phyloP scores from a whole-genome alignment of 2,329 filamentous ascomycete genomes.

The Cercospora sp. region DNA sequence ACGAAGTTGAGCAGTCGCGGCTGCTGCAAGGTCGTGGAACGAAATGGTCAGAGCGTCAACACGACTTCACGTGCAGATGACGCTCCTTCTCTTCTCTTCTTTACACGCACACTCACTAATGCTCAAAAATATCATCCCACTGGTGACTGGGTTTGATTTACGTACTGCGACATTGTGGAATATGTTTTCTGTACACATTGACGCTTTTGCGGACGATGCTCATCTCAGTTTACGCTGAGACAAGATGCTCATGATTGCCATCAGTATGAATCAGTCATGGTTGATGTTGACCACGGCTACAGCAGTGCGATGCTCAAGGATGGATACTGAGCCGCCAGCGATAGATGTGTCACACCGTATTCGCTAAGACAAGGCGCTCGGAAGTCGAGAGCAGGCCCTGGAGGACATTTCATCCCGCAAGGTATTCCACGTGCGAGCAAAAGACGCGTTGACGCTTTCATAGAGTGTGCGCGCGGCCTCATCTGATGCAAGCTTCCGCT shows the following conservation, averaged over 20 bases:
- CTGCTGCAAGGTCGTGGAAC: neutral
- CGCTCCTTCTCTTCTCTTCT: neutral
- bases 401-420: neutral
- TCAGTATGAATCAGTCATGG: neutral
- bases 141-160: neutral
- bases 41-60: neutral
- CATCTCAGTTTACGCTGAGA: neutral
- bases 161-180: neutral
- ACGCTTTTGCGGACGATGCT: neutral
- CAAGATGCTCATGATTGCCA: neutral
- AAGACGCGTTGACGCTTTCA: neutral
- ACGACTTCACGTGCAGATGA: slow-evolving; percentile 1
- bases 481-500: neutral
- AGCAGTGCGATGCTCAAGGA: neutral
- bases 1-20: neutral
- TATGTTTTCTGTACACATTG: neutral
- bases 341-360: neutral
- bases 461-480: neutral
- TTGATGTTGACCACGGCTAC: neutral
- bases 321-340: neutral
- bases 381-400: neutral
- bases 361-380: neutral
- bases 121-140: neutral
- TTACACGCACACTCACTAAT: neutral
- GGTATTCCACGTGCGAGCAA: neutral